Base-by-base conservation (phyloP, 805 yeast genomes). In the Yamadazyma insecticola region DNA sequence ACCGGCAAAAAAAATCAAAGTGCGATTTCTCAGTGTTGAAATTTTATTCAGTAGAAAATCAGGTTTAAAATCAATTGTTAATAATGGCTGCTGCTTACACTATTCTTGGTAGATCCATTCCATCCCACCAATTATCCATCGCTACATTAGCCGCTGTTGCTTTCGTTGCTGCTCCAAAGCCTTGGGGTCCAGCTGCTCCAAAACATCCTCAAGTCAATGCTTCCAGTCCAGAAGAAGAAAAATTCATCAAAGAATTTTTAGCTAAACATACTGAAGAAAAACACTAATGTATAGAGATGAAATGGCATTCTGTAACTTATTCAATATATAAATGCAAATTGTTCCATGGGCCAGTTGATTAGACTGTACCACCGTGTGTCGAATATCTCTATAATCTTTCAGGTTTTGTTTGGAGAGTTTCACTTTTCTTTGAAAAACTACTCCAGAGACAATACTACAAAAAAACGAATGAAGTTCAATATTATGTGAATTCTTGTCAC, bases 141-240 rank as follows among this genome's bases (percentile, higher is more conserved):
- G 92, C 81, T 46, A 87, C 96, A 26, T 69, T 89, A 49, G 79
- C 82, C 43, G 58, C 80, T 19, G 81, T 85, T 31, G 75, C 73
- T 23, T 68, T 78, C 28, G 59, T 77, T 33, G 77, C 73, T 39
- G 58, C 70, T 29, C 92, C 92, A 55, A 82, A 85, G 60, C 86
- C 89, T 60, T 78, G 81, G 84, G 64, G 67, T 39, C 63, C 77
- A 16, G 68, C 74, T 43, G 69, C 77, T 44, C 74, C 81, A 49
- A 67, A 72, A 40, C 70, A 66, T 47, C 88, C 92, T 27, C 67
- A 78, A 24, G 73, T 87, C 58, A 74, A 76, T 43, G 95, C 95
- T 43, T 60, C 77, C 35, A 74, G 88, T 30, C 78, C 87, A 47
- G 97, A 87, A 53, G 97, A 89, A 69, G 95, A 85, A 61, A 78